phyloP scores from a whole-genome alignment of 2,329 filamentous ascomycete genomes.

The Penicillium crustosum region DNA sequence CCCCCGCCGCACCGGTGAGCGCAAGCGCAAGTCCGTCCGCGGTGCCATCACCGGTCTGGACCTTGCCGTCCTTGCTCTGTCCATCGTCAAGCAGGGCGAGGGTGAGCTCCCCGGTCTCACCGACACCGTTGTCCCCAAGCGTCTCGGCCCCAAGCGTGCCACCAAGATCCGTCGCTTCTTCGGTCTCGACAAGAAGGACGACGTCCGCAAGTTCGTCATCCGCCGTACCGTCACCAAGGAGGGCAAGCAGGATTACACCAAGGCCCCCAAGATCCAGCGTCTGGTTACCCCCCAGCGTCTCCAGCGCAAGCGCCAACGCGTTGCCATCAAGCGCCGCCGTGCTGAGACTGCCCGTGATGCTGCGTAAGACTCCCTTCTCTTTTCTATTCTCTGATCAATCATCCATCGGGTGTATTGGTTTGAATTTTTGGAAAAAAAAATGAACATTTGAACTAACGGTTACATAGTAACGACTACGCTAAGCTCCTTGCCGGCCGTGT shows the following conservation, averaged over 20 bases:
- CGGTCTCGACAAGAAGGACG: conserved; percentile 99
- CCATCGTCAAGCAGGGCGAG: conserved; percentile 98
- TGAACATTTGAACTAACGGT: conserved; percentile 25
- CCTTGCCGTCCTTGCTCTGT: conserved; percentile 88
- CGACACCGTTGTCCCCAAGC: conserved; percentile 98
- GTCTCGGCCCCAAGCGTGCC: conserved; percentile 98
- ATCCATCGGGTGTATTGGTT: background rate
- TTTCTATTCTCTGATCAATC: background rate
- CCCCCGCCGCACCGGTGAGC: conserved; percentile 94
- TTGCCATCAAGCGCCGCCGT: conserved; percentile 97
- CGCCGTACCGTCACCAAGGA: conserved; percentile 96
- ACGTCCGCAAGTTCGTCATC: conserved; percentile 99
- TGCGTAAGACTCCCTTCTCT: conserved; percentile 69
- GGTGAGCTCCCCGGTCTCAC: conserved; percentile 91
- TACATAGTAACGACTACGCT: conserved; percentile 84
- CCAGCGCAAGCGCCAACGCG: conserved; percentile 98
- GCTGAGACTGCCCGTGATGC: conserved; percentile 98
- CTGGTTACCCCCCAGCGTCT: conserved; percentile 99
- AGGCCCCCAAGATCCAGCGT: conserved; percentile 99
- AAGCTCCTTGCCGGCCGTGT: conserved; percentile 96
- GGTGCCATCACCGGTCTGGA: conserved; percentile 96
- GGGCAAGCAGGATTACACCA: conserved; percentile 98
- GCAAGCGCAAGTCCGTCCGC: conserved; percentile 98
- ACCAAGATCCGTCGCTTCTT: conserved; percentile 99
- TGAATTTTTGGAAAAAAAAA: conserved; percentile 36